Percentiles rank a stretch among this genome's conserved stretches.
Conservation (phyloP, 306 rosid species). For the Cicer judaicum region DNA sequence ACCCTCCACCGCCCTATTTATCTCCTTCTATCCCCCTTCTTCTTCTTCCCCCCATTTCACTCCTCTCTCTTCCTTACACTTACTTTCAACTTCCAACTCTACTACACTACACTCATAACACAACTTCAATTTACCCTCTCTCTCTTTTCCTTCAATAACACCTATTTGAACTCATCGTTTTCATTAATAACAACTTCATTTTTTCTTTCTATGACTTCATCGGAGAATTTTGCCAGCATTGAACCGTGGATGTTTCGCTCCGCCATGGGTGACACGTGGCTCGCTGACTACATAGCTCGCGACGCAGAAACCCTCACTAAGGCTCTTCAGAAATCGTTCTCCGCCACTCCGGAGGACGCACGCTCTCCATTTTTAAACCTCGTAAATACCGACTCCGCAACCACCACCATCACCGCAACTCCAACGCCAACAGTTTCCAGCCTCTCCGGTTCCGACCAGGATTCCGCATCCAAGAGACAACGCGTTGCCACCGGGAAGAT, state of each 20-base stretch:
- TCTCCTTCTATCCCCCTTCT: not conserved
- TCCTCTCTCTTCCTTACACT: not conserved
- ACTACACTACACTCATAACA: not conserved
- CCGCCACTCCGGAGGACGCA: slow-evolving; percentile 17
- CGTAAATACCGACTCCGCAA: slow-evolving; percentile 42
- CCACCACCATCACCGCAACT: slow-evolving; percentile 46
- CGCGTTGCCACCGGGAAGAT: slow-evolving; percentile 49
- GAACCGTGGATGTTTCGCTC: slow-evolving; percentile 61
- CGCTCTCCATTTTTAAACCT: slow-evolving; percentile 40
- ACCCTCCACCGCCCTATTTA: slow-evolving; percentile 68
- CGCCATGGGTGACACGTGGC: slow-evolving; percentile 55
- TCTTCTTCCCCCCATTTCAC: not conserved
- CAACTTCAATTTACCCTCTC: too few species aligned
- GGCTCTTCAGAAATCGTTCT: slow-evolving; percentile 70
- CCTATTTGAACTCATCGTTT: not conserved
- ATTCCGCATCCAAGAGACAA: slow-evolving; percentile 47
- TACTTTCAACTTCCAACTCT: not conserved
- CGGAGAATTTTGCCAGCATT: slow-evolving; percentile 56
- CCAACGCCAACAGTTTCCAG: slow-evolving; percentile 64
- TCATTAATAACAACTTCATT: not conserved
- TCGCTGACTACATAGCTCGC: slow-evolving; percentile 57
- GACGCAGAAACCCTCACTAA: slow-evolving; percentile 62
- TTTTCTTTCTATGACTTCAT: slow-evolving; percentile 58
- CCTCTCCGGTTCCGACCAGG: slow-evolving; percentile 73
- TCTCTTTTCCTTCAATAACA: not conserved